phyloP scores from a whole-genome alignment of 1,139 yeast species.

The Candida mesenterica region DNA sequence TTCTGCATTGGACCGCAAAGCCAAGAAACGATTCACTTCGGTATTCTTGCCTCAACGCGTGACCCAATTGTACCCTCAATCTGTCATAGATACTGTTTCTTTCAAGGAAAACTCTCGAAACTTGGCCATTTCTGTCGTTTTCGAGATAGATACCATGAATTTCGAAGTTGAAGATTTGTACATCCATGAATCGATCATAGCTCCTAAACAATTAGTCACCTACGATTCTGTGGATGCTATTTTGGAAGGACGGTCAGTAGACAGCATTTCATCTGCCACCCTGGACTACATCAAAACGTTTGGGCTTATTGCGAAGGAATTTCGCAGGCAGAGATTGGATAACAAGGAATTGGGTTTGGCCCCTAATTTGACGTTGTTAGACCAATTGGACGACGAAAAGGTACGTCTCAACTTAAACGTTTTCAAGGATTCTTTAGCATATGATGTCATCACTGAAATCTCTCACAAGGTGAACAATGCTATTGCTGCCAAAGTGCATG shows the following conservation, averaged over 20 bases:
- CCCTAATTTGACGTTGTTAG: conserved; percentile 67
- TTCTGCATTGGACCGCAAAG: conserved; percentile 79
- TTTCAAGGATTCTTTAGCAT: conserved; percentile 60
- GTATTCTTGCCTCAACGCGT: conserved; percentile 85
- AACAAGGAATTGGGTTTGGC: conserved; percentile 47
- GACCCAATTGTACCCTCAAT: conserved; percentile 66
- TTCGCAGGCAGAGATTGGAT: conserved; percentile 68
- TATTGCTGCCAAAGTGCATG: conserved; percentile 77
- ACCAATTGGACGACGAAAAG: conserved; percentile 83
- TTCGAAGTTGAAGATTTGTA: conserved; percentile 75
- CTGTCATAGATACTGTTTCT: conserved; percentile 58
- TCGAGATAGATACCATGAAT: conserved; percentile 72
- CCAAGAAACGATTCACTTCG: conserved; percentile 86
- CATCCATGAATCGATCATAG: conserved; percentile 71
- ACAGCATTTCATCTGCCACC: conserved; percentile 54
- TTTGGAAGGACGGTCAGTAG: conserved; percentile 22
- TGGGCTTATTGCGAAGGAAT: conserved; percentile 64
- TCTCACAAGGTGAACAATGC: conserved; percentile 81
- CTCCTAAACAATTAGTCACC: conserved; percentile 55
- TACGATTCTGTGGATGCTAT: conserved; percentile 56
- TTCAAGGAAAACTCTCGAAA: conserved; percentile 61
- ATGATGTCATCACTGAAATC: conserved; percentile 68
- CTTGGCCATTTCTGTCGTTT: conserved; percentile 76
- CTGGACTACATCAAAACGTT: conserved; percentile 66
- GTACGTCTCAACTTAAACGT: conserved; percentile 71